A percentile compares a stretch with the other conserved stretches of the same genome.
phyloP scores from a whole-genome alignment of 2,329 filamentous ascomycete species.

The Aspergillus ibericus region DNA sequence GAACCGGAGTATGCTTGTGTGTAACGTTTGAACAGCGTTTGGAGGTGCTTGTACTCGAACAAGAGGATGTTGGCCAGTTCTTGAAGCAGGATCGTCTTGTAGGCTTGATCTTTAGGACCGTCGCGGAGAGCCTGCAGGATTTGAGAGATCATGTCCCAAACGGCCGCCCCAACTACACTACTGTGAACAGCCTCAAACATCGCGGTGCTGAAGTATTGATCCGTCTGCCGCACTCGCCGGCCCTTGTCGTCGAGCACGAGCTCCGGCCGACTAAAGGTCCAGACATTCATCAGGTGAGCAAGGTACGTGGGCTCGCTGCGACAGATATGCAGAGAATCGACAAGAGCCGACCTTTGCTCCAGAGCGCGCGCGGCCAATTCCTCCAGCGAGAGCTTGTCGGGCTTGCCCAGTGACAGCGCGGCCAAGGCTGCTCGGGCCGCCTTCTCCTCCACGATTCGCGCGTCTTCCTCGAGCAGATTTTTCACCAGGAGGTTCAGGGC shows the following conservation, averaged over 20 bases:
- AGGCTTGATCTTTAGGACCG: slow-evolving; percentile 27
- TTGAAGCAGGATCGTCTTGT: slow-evolving; percentile 42
- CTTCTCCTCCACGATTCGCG: too few species aligned
- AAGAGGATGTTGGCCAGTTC: slow-evolving; percentile 50
- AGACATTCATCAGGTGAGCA: slow-evolving; percentile 12
- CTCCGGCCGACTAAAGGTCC: slow-evolving; percentile 28
- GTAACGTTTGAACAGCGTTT: slow-evolving; percentile 44
- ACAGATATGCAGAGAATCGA: slow-evolving; percentile 38
- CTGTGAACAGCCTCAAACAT: slow-evolving; percentile 46
- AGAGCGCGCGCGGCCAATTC: slow-evolving; percentile 32
- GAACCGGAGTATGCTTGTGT: slow-evolving; percentile 37
- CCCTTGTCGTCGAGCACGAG: slow-evolving; percentile 50
- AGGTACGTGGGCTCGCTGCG: slow-evolving; percentile 17
- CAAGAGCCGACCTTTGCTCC: slow-evolving; percentile 36
- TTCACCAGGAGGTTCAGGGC: slow-evolving; percentile 44
- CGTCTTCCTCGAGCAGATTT: slow-evolving; percentile 44
- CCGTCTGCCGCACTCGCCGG: slow-evolving; percentile 36
- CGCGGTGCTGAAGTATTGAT: slow-evolving; percentile 45
- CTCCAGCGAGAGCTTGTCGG: slow-evolving; percentile 31
- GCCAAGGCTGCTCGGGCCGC: slow-evolving; percentile 31
- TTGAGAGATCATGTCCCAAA: slow-evolving; percentile 44
- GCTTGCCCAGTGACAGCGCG: slow-evolving; percentile 32
- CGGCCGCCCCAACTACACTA: slow-evolving; percentile 35
- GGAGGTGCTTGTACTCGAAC: slow-evolving; percentile 45
- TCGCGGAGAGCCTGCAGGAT: slow-evolving; percentile 38